Percentiles rank a stretch among this genome's conserved stretches.
Conservation (phyloP, 2,329 filamentous ascomycete genomes). For the Venturia nashicola region DNA sequence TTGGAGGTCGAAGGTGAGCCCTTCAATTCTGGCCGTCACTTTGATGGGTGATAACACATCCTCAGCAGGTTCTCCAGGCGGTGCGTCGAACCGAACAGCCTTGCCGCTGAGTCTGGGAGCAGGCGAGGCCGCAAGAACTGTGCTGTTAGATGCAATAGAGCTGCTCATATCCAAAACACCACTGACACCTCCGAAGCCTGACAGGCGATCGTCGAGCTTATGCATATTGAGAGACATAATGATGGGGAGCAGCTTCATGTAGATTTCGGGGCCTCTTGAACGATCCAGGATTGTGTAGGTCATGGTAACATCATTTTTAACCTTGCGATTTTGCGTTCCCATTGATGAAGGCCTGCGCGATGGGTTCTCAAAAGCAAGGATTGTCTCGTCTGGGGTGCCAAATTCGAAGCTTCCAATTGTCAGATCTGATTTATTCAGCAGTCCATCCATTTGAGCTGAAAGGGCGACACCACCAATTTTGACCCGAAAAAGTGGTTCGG, state of each 20-base stretch:
- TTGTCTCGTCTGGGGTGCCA: conserved; percentile 34
- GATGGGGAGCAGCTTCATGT: conserved; percentile 65
- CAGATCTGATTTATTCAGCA: conserved; percentile 9
- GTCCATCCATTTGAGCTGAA: conserved; percentile 14
- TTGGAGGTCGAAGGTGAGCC: conserved; percentile 61
- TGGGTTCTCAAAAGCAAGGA: conserved; percentile 39
- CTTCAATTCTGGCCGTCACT: conserved; percentile 63
- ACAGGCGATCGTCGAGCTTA: conserved; percentile 72
- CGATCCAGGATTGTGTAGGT: conserved; percentile 14
- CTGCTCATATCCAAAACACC: conserved; percentile 80
- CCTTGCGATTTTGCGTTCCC: conserved; percentile 22
- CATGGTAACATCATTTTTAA: conserved; percentile 18
- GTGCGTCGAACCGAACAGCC: conserved; percentile 46
- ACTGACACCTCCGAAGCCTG: conserved; percentile 82
- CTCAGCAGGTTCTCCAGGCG: conserved; percentile 3
- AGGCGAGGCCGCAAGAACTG: conserved; percentile 25
- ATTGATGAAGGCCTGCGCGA: conserved; percentile 34
- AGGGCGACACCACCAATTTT: conserved; percentile 13
- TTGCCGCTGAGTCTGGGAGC: conserved; percentile 24
- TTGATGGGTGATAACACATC: conserved; percentile 37
- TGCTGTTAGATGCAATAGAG: conserved; percentile 66
- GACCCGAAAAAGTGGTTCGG: conserved; percentile 12
- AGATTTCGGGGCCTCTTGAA: conserved; percentile 21
- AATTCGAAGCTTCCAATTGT: conserved; percentile 31
- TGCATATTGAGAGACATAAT: conserved; percentile 66